phyloP scores from a whole-genome alignment of 2,329 filamentous ascomycete species.

The Aspergillus udagawae region DNA sequence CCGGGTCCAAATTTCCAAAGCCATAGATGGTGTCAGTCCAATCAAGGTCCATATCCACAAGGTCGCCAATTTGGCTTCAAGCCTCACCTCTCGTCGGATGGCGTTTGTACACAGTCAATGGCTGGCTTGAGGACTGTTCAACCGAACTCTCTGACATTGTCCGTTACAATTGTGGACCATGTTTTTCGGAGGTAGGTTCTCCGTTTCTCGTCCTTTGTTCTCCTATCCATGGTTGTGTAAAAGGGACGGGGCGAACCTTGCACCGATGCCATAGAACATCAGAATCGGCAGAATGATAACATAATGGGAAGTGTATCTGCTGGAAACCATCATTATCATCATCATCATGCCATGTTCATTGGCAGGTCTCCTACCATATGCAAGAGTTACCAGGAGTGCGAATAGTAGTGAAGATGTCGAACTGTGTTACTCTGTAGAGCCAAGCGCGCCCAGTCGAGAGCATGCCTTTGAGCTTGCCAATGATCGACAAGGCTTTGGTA shows the following conservation, averaged over 20 bases:
- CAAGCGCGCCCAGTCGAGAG: neutral
- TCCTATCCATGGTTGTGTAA: conserved; percentile 9
- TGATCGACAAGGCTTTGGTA: conserved; percentile 3
- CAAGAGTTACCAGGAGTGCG: neutral
- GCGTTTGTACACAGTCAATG: conserved; percentile 9
- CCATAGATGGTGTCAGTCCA: conserved; percentile 3
- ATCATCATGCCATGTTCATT: neutral
- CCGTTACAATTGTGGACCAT: conserved; percentile 4
- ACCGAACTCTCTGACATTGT: conserved; percentile 5
- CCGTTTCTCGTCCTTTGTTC: neutral
- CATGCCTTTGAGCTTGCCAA: neutral
- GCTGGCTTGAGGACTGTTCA: neutral
- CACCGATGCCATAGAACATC: conserved; percentile 7
- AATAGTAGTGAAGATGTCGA: neutral
- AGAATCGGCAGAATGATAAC: neutral
- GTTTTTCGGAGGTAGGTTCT: neutral
- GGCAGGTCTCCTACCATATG: neutral
- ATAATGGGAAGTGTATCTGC: neutral
- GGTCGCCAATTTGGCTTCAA: conserved; percentile 5
- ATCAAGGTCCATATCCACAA: neutral
- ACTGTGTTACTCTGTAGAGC: too few relatives aligned
- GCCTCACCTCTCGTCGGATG: conserved; percentile 13
- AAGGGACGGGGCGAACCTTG: conserved; percentile 28
- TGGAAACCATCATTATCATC: neutral
- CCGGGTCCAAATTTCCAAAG: neutral